Conservation (phyloP, 139 green algal genomes). For the Micromonas pusilla region DNA sequence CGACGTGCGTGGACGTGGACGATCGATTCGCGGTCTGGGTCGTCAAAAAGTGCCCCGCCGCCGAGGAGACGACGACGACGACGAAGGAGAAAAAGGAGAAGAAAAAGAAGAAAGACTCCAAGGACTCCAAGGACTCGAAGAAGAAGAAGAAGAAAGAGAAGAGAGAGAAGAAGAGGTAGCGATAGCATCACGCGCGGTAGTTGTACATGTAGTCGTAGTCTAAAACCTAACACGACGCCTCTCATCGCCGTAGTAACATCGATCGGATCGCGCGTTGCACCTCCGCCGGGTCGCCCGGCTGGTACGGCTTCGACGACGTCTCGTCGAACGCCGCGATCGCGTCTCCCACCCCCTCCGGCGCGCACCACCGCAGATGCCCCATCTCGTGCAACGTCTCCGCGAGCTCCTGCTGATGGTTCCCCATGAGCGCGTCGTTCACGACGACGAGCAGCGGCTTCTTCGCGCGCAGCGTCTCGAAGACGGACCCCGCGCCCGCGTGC, state of each 20-base stretch:
- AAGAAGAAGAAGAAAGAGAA: neutral
- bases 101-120: neutral
- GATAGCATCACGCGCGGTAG: neutral
- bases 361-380: constrained; percentile 9
- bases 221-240: no score
- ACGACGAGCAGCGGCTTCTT: constrained; percentile 39
- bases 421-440: constrained; percentile 44
- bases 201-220: no score
- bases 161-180: neutral
- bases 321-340: constrained; percentile 3
- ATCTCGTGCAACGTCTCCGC: constrained; percentile 2
- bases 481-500: constrained; percentile 41
- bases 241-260: neutral
- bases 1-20: neutral
- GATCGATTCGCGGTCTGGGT: neutral
- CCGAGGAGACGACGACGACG: neutral
- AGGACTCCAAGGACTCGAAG: neutral
- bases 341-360: neutral
- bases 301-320: neutral
- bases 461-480: constrained; percentile 38
- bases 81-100: neutral
- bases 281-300: no score
- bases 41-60: neutral
- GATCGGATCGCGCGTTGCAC: no score
- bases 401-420: constrained; percentile 41